phyloP scores from a whole-genome alignment of 2,329 filamentous ascomycete genomes.

The Pyrenochaeta sp. region DNA sequence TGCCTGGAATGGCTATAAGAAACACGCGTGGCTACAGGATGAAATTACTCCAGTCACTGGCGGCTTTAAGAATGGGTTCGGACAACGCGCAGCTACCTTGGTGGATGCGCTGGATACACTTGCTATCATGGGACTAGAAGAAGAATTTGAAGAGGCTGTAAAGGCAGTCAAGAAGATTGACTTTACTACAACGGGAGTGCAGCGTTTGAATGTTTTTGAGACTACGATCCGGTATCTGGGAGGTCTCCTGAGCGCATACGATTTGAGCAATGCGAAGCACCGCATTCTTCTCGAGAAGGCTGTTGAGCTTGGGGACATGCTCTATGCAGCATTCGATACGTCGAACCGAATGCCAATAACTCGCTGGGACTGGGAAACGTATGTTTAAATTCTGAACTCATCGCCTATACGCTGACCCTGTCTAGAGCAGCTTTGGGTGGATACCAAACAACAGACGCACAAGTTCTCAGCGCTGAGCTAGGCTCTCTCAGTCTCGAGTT shows the following conservation, averaged over 20 bases:
- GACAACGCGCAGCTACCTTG: conserved; percentile 65
- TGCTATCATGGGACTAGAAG: conserved; percentile 66
- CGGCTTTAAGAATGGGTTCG: conserved; percentile 57
- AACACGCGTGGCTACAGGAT: conserved; percentile 61
- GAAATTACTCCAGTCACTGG: conserved; percentile 61
- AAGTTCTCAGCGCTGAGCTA: conserved; percentile 46
- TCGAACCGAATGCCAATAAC: conserved; percentile 51
- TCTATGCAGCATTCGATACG: conserved; percentile 55
- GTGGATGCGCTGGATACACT: conserved; percentile 69
- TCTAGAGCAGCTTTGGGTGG: conserved; percentile 37
- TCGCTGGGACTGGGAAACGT: conserved; percentile 50
- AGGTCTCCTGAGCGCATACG: conserved; percentile 48
- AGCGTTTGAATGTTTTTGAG: conserved; percentile 49
- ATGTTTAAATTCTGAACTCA: conserved; percentile 10
- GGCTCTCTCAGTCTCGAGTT: conserved; percentile 50
- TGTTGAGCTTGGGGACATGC: conserved; percentile 52
- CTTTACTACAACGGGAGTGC: conserved; percentile 55
- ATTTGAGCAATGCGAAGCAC: conserved; percentile 46
- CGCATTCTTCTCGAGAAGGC: conserved; percentile 49
- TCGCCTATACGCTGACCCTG: conserved; percentile 18
- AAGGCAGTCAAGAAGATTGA: conserved; percentile 61
- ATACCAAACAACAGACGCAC: conserved; percentile 37
- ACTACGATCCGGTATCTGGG: conserved; percentile 51
- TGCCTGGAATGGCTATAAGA: conserved; percentile 60
- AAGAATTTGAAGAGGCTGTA: conserved; percentile 65